Evolutionary conservation across 768 basidiomycete genomes (phyloP).

Genomic region (Termitomyces sp.): DNA sequence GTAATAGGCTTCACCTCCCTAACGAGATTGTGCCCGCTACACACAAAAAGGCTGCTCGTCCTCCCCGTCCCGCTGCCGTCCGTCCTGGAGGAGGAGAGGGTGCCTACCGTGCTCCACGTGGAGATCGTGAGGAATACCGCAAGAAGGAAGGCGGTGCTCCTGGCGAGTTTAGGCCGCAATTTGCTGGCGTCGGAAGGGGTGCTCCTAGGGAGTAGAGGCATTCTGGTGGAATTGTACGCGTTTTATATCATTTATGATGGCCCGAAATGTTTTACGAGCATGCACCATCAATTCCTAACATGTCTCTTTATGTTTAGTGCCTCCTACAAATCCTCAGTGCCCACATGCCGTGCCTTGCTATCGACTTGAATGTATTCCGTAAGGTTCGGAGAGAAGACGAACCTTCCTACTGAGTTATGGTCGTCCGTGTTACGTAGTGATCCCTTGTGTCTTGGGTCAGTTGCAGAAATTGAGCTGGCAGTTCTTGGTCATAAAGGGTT

Average conservation of each 20-base stretch:
- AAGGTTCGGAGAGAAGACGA: background rate
- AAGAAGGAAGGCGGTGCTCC: slow-evolving; percentile 89
- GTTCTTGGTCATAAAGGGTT: background rate
- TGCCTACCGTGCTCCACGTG: slow-evolving; percentile 85
- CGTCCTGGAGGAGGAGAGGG: slow-evolving; percentile 69
- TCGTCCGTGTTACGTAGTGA: no score
- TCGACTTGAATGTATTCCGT: background rate
- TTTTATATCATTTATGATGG: slow-evolving; percentile 16
- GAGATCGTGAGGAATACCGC: slow-evolving; percentile 87
- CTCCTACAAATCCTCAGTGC: background rate
- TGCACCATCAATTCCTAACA: slow-evolving; percentile 13
- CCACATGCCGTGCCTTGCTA: background rate
- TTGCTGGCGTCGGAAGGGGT: slow-evolving; percentile 86
- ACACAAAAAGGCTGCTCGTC: slow-evolving; percentile 93
- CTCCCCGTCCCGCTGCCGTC: slow-evolving; percentile 73
- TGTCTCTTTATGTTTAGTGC: slow-evolving; percentile 6
- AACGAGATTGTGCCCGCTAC: slow-evolving; percentile 95
- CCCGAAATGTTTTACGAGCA: slow-evolving; percentile 21
- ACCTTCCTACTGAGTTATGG: background rate
- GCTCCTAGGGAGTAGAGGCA: slow-evolving; percentile 59
- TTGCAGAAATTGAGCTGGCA: no score
- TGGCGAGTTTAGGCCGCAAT: slow-evolving; percentile 85
- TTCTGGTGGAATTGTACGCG: slow-evolving; percentile 10
- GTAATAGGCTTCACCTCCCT: slow-evolving; percentile 85
- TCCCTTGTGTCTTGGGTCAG: no score